phyloP scores from a whole-genome alignment of 73 alveolate species.

The Symbiodinium pilosum region DNA sequence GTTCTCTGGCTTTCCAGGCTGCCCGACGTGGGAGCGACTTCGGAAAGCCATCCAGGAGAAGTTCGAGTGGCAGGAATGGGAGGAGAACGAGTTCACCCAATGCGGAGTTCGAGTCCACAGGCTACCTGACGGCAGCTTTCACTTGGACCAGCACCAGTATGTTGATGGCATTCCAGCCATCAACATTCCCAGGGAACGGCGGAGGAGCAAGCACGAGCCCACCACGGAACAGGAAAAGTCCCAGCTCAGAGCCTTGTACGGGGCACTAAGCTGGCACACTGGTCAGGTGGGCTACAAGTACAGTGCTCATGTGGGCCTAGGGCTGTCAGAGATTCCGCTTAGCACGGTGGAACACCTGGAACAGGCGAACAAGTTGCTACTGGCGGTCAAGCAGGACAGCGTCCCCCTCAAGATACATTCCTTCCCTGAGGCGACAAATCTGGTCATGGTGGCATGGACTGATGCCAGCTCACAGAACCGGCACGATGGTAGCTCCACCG shows the following conservation, averaged over 20 bases:
- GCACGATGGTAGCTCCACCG: neutral
- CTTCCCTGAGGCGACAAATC: neutral
- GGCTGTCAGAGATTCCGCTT: neutral
- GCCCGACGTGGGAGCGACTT: neutral
- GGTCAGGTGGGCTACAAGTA: constrained; percentile 18
- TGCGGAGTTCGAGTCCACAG: constrained; percentile 9
- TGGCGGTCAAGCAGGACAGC: neutral
- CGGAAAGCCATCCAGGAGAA: neutral
- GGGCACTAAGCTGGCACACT: constrained; percentile 36
- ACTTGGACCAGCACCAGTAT: neutral
- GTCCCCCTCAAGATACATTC: neutral
- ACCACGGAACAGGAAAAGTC: constrained; percentile 14
- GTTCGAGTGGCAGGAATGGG: constrained; percentile 54
- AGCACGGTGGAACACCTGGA: neutral
- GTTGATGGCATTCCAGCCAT: neutral
- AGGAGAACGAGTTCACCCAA: neutral
- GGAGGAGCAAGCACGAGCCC: neutral
- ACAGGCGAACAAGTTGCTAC: neutral
- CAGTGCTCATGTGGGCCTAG: neutral
- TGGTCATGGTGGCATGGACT: neutral
- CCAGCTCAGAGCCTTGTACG: neutral
- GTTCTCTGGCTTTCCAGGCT: neutral
- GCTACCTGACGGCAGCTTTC: neutral
- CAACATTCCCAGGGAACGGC: neutral
- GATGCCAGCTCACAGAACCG: constrained; percentile 12